Evolutionary conservation across 2,329 filamentous ascomycete genomes (phyloP).

Genomic region (Penicillium expansum): DNA sequence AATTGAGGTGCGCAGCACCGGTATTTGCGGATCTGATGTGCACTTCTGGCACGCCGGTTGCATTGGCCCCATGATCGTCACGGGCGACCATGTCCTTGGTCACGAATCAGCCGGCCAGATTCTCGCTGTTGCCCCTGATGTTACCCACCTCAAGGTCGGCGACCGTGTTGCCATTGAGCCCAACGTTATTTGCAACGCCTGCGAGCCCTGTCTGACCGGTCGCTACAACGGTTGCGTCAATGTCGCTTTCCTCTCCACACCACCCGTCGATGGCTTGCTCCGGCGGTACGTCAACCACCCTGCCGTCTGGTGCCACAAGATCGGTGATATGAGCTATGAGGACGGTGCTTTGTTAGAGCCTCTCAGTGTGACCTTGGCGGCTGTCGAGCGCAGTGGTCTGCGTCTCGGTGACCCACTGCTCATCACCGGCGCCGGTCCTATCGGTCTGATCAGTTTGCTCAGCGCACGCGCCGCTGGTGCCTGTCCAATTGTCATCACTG

Average conservation of each 20-base stretch:
- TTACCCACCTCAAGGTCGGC: constrained; percentile 73
- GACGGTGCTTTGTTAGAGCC: constrained; percentile 89
- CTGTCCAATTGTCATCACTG: constrained; percentile 87
- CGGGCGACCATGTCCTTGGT: constrained; percentile 83
- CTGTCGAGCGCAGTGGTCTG: constrained; percentile 77
- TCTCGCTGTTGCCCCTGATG: constrained; percentile 70
- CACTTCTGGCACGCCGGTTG: constrained; percentile 97
- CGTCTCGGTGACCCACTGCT: constrained; percentile 81
- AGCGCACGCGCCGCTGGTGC: constrained; percentile 84
- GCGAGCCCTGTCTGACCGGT: constrained; percentile 86
- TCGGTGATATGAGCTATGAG: constrained; percentile 87
- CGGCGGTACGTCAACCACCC: constrained; percentile 94
- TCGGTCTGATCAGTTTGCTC: constrained; percentile 83
- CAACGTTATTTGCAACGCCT: constrained; percentile 86
- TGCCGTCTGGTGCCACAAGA: constrained; percentile 93
- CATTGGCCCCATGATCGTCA: constrained; percentile 94
- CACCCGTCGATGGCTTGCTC: constrained; percentile 81
- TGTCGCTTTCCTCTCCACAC: constrained; percentile 85
- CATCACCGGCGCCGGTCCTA: constrained; percentile 89
- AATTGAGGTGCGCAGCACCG: constrained; percentile 85
- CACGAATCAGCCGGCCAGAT: constrained; percentile 83
- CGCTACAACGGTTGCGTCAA: constrained; percentile 92
- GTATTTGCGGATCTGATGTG: constrained; percentile 94
- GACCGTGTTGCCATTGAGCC: constrained; percentile 94
- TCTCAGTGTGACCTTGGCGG: constrained; percentile 81